Evolutionary conservation across 2,329 filamentous ascomycete species (phyloP).

Genomic region (Conoideocrella luteorostrata): DNA sequence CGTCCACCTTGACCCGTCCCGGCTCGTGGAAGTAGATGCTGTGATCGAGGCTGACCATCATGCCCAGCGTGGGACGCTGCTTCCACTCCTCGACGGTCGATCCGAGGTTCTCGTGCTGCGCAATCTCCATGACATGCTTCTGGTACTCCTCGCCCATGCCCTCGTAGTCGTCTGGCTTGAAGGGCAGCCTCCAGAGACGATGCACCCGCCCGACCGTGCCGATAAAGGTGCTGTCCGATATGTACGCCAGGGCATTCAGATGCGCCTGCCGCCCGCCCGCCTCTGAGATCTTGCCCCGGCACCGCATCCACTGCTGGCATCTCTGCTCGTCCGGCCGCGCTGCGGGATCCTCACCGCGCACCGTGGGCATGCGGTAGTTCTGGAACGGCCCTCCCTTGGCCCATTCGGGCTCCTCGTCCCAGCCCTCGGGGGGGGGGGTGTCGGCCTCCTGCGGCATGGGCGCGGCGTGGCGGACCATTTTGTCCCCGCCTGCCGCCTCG

Average conservation of each 20-base stretch:
- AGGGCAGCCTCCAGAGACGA: constrained; percentile 67
- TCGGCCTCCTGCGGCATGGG: constrained; percentile 44
- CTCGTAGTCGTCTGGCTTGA: constrained; percentile 47
- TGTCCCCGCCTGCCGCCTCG: constrained; percentile 47
- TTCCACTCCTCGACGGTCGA: constrained; percentile 39
- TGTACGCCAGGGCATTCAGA: constrained; percentile 82
- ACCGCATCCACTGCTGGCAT: constrained; percentile 68
- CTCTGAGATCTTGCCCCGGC: constrained; percentile 65
- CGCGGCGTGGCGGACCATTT: constrained; percentile 58
- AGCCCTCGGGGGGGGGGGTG: constrained; percentile 31
- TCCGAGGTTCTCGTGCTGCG: constrained; percentile 32
- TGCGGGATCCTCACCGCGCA: constrained; percentile 31
- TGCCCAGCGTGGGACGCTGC: constrained; percentile 58
- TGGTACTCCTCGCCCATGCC: constrained; percentile 36
- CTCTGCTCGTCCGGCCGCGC: constrained; percentile 57
- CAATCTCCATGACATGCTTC: constrained; percentile 27
- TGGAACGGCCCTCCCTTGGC: constrained; percentile 44
- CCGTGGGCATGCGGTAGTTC: constrained; percentile 35
- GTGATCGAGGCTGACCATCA: constrained; percentile 80
- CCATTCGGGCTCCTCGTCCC: constrained; percentile 42
- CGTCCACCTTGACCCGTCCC: constrained; percentile 49
- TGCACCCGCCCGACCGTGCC: constrained; percentile 80
- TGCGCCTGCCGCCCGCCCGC: constrained; percentile 74
- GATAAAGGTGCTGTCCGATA: constrained; percentile 90
- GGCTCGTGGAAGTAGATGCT: constrained; percentile 63